A percentile compares a stretch with the other conserved stretches of the same genome.
Evolutionary conservation across 768 basidiomycete genomes (phyloP).

Genomic region (Suillus cothurnatus): DNA sequence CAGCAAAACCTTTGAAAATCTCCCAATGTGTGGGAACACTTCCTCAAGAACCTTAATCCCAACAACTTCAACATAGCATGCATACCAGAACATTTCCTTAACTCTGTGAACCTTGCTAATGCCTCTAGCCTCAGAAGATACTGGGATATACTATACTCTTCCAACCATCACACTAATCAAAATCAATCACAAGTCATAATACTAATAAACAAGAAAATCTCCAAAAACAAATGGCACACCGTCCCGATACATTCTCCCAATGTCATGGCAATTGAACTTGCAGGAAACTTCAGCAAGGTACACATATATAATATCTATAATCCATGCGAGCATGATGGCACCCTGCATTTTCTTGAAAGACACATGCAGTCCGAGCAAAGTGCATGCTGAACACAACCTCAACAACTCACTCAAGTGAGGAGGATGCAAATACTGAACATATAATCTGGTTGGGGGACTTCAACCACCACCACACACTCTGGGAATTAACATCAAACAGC

Average conservation of each 20-base stretch:
- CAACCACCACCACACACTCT: neutral
- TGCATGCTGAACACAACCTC: no score
- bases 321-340: no score
- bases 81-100: neutral
- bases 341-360: no score
- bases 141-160: neutral
- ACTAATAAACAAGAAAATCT: no score
- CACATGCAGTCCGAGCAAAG: no score
- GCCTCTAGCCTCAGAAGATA: accelerated
- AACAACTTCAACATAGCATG: neutral
- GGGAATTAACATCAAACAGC: neutral
- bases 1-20: neutral
- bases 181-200: neutral
- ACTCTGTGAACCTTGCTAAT: neutral
- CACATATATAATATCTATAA: no score
- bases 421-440: neutral
- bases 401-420: neutral
- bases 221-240: no score
- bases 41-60: neutral
- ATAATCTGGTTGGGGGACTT: neutral
- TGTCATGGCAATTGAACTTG: no score
- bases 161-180: neutral
- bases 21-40: neutral
- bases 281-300: no score
- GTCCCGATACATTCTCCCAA: no score